These are phyloP conservation scores for Cyclotella kingstonii DNA, from an alignment of 108 stramenopile genomes.

Conservation along the genomic window DNA sequence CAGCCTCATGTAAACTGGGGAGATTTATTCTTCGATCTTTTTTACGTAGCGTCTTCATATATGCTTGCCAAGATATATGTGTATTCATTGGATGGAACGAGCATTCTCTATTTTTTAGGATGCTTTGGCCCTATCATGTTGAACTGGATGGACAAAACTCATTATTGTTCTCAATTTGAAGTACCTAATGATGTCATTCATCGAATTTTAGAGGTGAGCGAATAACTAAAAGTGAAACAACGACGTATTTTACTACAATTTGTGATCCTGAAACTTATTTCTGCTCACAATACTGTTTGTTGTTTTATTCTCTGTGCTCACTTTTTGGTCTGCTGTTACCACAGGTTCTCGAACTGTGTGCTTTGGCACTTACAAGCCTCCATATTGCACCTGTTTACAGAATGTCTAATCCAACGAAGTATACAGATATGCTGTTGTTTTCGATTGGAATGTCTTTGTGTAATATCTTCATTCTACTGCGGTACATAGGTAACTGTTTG, in stretches of 20 bases:
- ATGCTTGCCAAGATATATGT: not conserved
- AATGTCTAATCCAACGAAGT: not conserved
- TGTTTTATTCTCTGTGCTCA: too few relatives aligned
- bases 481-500: not conserved
- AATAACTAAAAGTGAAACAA: too few relatives aligned
- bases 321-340: too few relatives aligned
- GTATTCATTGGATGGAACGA: not conserved
- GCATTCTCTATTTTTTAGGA: not conserved
- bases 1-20: not conserved
- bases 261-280: too few relatives aligned
- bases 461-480: not conserved
- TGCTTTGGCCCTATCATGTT: not conserved
- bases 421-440: not conserved
- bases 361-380: not conserved
- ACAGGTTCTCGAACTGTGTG: not conserved
- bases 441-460: not conserved
- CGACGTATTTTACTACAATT: too few relatives aligned
- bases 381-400: not conserved
- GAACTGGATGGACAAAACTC: not conserved
- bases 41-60: not conserved
- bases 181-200: not conserved
- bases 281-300: too few relatives aligned
- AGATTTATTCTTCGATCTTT: not conserved
- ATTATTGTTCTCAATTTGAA: not conserved
- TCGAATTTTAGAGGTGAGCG: not conserved